A percentile compares a stretch with the other conserved stretches of the same genome.
Conservation (phyloP, 306 rosid species). For the Ammopiptanthus mongolicus region DNA sequence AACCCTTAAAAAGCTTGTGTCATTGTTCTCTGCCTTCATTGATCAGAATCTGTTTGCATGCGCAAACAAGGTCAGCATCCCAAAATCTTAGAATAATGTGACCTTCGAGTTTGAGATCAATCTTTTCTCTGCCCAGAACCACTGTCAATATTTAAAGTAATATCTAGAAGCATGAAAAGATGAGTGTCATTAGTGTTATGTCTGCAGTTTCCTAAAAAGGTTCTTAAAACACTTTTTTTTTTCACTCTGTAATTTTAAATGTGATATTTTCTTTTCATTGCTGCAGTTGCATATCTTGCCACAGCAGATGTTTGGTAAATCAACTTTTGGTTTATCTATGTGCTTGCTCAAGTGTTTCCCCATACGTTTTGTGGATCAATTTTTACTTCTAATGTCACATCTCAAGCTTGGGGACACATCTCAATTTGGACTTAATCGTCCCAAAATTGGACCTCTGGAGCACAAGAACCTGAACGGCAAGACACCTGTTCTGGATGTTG, state of each 20-base stretch:
- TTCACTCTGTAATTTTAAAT: not conserved
- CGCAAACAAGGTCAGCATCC: constrained; percentile 51
- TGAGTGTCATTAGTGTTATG: constrained; percentile 16
- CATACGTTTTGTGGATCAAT: constrained; percentile 63
- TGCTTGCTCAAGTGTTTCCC: constrained; percentile 85
- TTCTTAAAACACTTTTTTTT: not conserved
- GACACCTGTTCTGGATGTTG: constrained; percentile 94
- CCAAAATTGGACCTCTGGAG: constrained; percentile 76
- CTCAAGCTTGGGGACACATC: constrained; percentile 89
- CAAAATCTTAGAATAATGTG: constrained; percentile 31
- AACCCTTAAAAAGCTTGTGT: constrained; percentile 20
- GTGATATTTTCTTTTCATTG: not conserved
- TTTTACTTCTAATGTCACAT: constrained; percentile 69
- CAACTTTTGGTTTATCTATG: constrained; percentile 94
- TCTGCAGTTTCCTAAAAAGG: constrained; percentile 37
- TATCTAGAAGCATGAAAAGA: constrained; percentile 34
- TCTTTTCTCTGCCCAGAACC: constrained; percentile 24
- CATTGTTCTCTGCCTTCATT: constrained; percentile 36
- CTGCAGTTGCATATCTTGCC: constrained; percentile 91
- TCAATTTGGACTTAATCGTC: constrained; percentile 67
- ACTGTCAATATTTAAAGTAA: constrained; percentile 23
- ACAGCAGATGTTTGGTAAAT: constrained; percentile 85
- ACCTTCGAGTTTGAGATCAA: constrained; percentile 16
- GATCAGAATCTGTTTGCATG: constrained; percentile 64
- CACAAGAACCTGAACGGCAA: constrained; percentile 74